Conservation (phyloP, 169 alveolate species). For the Hammondia hammondi region DNA sequence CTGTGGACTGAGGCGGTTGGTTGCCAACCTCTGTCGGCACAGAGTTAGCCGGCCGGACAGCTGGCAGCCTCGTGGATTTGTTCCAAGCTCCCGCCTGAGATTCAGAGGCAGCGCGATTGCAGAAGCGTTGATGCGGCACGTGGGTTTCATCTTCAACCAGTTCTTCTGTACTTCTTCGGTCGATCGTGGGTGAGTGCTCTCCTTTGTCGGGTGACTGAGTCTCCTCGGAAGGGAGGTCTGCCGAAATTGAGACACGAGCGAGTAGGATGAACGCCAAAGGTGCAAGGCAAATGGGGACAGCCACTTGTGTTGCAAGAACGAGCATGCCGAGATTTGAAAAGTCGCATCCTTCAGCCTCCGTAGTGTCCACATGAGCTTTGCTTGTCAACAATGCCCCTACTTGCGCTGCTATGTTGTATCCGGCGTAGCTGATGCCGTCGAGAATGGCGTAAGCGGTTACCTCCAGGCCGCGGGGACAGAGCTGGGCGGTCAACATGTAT, state of each 20-base stretch:
- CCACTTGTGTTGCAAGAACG: background rate
- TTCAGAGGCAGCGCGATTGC: too few relatives aligned
- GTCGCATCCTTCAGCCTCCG: background rate
- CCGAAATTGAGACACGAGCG: conserved; percentile 6
- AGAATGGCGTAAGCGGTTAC: conserved; percentile 53
- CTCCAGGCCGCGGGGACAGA: conserved; percentile 48
- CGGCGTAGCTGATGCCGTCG: conserved; percentile 44
- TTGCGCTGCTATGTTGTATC: background rate
- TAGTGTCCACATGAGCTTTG: background rate
- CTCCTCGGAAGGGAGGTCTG: background rate
- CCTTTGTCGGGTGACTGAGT: too few relatives aligned
- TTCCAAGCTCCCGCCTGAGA: too few relatives aligned
- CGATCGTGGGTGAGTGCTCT: background rate
- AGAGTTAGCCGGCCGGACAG: too few relatives aligned
- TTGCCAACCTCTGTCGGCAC: too few relatives aligned
- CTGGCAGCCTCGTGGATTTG: too few relatives aligned
- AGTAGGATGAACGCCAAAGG: conserved; percentile 47
- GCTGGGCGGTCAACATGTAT: conserved; percentile 30
- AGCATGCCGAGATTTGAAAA: background rate
- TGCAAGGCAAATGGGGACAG: background rate
- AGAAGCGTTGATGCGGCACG: too few relatives aligned
- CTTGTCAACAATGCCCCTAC: background rate
- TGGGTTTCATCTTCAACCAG: too few relatives aligned
- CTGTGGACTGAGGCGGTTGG: too few relatives aligned
- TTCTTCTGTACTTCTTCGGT: too few relatives aligned